Conservation (phyloP, 306 rosid genomes). For the Inga oerstediana region DNA sequence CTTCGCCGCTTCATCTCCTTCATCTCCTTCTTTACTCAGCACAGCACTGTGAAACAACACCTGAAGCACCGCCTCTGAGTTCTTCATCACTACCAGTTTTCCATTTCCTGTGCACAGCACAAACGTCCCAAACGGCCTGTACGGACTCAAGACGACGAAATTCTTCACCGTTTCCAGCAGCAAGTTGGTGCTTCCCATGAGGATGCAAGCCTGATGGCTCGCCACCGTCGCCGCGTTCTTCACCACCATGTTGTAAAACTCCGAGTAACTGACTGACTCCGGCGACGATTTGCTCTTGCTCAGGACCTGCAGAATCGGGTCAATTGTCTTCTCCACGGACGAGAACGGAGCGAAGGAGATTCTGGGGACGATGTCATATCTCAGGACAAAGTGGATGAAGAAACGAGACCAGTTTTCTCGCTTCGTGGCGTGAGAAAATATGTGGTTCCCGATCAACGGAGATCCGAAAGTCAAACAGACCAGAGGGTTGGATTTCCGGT, state of each 20-base stretch:
- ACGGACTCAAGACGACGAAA: slow-evolving; percentile 69
- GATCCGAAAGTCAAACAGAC: slow-evolving; percentile 77
- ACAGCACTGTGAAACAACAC: slow-evolving; percentile 60
- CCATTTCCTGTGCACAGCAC: slow-evolving; percentile 56
- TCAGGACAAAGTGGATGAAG: slow-evolving; percentile 64
- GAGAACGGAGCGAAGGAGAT: slow-evolving; percentile 65
- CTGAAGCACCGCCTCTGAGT: slow-evolving; percentile 77
- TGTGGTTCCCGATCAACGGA: slow-evolving; percentile 69
- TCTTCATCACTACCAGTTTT: slow-evolving; percentile 45
- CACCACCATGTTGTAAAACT: slow-evolving; percentile 54
- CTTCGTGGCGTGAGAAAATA: slow-evolving; percentile 78
- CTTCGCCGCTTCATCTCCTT: slow-evolving; percentile 32
- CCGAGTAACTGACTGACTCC: background rate
- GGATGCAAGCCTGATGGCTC: slow-evolving; percentile 63
- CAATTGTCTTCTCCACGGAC: slow-evolving; percentile 31
- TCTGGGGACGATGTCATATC: slow-evolving; percentile 74
- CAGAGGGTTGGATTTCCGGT: background rate
- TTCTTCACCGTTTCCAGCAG: slow-evolving; percentile 53
- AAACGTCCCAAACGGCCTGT: slow-evolving; percentile 79
- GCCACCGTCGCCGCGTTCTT: slow-evolving; percentile 53
- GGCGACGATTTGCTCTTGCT: background rate
- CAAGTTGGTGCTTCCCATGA: slow-evolving; percentile 72
- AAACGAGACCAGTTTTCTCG: slow-evolving; percentile 70
- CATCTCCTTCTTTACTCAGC: slow-evolving; percentile 24
- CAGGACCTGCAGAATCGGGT: slow-evolving; percentile 40